Evolutionary conservation across 1,139 yeast genomes (phyloP), one percentile per base, ranked within the genome.

Genomic region (Kodamaea suecica): DNA sequence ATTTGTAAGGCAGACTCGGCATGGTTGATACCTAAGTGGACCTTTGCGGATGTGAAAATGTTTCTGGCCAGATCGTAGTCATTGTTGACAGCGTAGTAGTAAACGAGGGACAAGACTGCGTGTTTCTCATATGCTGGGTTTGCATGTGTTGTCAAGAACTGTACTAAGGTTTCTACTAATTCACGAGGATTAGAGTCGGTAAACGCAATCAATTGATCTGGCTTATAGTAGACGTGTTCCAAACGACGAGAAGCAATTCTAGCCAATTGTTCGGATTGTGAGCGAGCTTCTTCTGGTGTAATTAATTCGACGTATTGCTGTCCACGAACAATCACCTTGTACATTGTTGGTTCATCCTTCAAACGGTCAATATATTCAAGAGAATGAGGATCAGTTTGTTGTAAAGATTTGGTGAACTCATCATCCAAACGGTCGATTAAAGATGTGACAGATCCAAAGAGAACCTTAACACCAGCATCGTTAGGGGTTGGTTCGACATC

Each of bases 201-300:
- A 21, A 69, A 46, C 39, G 58, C 63, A 44, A 88, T 82, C 47
- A 92, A 79, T 48, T 76, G 78, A 39, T 76, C 75, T 33, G 97
- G 94, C 70, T 94, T 94, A 77, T 82, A 94, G 69, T 94, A 92
- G 37, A 92, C 74, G 63, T 86, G 96, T 53, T 92, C 97, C 53
- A 94, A 70, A 66, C 98, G 80, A 60, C 95, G 84, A 40, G 82
- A 71, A 35, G 88, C 73, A 36, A 87, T 73, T 60, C 97, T 80
- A 36, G 90, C 78, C 49, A 83, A 68, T 55, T 80, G 84, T 44
- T 76, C 81, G 44, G 77, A 76, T 43, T 70, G 59, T 15, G 67
- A 55, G 48, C 68, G 65, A 31, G 64, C 61, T 9, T 55, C 62
- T 36, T 67, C 65, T 16, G 80, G 69, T 38, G 78, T 70, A 39